These are phyloP conservation scores for Chlorella sp. DNA, from an alignment of 139 green algal genomes.

Conservation along the genomic window DNA sequence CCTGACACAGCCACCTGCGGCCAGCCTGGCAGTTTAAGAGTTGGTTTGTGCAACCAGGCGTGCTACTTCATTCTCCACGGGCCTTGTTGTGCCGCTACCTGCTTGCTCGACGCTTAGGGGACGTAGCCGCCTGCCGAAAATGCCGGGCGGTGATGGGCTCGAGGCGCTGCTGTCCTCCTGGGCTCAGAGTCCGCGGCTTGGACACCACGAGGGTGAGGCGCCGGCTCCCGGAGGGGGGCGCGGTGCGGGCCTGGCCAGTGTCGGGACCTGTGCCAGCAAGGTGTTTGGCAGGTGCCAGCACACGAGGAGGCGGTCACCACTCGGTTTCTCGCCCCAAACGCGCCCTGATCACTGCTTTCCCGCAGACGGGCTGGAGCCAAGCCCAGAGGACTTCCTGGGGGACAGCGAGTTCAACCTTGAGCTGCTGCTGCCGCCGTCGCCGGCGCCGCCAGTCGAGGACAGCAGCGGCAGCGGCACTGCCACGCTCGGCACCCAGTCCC, in stretches of 20 bases:
- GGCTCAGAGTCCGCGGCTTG: neutral
- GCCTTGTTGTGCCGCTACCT: too few species aligned
- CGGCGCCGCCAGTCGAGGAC: neutral
- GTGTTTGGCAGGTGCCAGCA: neutral
- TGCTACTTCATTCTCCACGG: too few species aligned
- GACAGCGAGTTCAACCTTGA: neutral
- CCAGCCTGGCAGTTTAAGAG: too few species aligned
- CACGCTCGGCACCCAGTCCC: neutral
- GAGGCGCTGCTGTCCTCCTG: neutral
- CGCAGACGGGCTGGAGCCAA: neutral
- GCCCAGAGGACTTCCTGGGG: neutral
- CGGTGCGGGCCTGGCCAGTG: neutral
- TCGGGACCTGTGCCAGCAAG: neutral
- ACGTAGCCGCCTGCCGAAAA: too few species aligned
- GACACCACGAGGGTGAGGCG: neutral
- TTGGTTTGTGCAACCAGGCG: too few species aligned
- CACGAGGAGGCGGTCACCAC: too few species aligned
- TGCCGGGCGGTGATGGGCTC: neutral
- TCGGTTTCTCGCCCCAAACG: neutral
- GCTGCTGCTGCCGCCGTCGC: neutral
- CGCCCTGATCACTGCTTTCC: neutral
- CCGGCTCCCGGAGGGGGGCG: neutral
- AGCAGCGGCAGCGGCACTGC: constrained; percentile 4
- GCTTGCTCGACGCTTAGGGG: too few species aligned
- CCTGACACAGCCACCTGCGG: too few species aligned